Base-by-base conservation (phyloP, 768 basidiomycete genomes). In the Podaxis sp. region DNA sequence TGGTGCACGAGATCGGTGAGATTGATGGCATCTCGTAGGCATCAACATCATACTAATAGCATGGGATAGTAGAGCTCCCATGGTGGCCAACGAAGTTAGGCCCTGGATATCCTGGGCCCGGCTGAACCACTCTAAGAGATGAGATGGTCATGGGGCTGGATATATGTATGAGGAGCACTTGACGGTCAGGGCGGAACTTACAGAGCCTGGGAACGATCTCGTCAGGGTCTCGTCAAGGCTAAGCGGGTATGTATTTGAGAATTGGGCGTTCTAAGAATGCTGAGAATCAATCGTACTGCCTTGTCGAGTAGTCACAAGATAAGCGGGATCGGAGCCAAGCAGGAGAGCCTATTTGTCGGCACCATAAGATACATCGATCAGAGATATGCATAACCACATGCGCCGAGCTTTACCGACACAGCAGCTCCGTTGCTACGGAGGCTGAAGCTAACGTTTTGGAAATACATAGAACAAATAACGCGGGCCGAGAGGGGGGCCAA, bases 351-450 rank as follows among this genome's bases (percentile, higher is more conserved):
- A 60, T 60, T 33, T 52, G 17, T 40, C 52, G 40, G 59, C 33
- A 49, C 67, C 76, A 65, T 71, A 84, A 82, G 77, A 74, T 68
- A 80, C 71, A 38, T 82, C 72, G 58, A 82, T 68, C 17, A 75
- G 76, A 33, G 81, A 80, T 41, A 80, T 74, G 72, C 87, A 68
- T 85, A 87, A 36, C 88, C 88, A 79, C 84, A 89, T 56, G 87
- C 81, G 60, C 87, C 87, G 70, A 87, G 83, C 46, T 74, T 75
- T 63, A 80, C 83, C 53, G 69, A 69, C 22, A 70, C 78, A 30
- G 65, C 71, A 46, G 75, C 79, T 49, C 73, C 74, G 55, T 75
- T 69, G 62, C 71, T 64, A 49, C 81, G 64, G 55, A 80, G 65
- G 67, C 65, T 51, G 24, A 37, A 46, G 73, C 69, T 44, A 33